A percentile compares a stretch with the other conserved stretches of the same genome.
Evolutionary conservation across 2,329 filamentous ascomycete genomes (phyloP).

Genomic region (Penicillium frequentans): DNA sequence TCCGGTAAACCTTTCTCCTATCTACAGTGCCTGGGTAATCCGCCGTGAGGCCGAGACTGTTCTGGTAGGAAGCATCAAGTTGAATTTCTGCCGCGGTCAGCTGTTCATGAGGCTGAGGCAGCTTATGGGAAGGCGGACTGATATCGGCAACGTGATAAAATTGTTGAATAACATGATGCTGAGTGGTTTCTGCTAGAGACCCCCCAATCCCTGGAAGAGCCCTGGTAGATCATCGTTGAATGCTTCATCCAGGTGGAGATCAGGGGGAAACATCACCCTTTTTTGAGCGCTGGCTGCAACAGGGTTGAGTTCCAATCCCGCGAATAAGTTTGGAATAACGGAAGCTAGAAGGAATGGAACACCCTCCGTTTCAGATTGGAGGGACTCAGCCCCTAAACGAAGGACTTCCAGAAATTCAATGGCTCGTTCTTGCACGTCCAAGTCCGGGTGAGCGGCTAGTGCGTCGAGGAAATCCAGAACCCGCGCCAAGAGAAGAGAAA

Average conservation of each 20-base stretch:
- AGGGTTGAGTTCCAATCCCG: constrained; percentile 85
- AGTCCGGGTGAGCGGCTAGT: constrained; percentile 74
- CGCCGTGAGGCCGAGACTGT: constrained; percentile 36
- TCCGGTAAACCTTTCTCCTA: constrained; percentile 71
- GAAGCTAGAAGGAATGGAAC: constrained; percentile 83
- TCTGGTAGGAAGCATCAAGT: constrained; percentile 39
- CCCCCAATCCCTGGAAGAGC: constrained; percentile 63
- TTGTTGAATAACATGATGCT: constrained; percentile 44
- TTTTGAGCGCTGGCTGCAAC: constrained; percentile 79
- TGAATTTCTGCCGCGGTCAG: constrained; percentile 20
- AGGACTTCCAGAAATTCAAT: constrained; percentile 91
- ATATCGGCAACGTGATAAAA: constrained; percentile 42
- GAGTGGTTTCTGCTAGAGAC: constrained; percentile 46
- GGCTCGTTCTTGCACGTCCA: constrained; percentile 93
- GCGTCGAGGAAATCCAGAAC: constrained; percentile 80
- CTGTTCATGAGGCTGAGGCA: constrained; percentile 17
- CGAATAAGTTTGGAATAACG: constrained; percentile 84
- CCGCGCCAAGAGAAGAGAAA: constrained; percentile 75
- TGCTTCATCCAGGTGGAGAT: constrained; percentile 74
- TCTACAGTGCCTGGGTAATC: constrained; percentile 75
- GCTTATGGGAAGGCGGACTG: constrained; percentile 17
- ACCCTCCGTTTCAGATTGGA: constrained; percentile 49
- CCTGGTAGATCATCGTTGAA: constrained; percentile 74
- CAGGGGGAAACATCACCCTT: constrained; percentile 78
- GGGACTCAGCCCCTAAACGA: constrained; percentile 79